Evolutionary conservation across 495 filamentous ascomycete genomes (phyloP), one percentile per base, ranked within the genome.

Genomic region (Ramalina intermedia): DNA sequence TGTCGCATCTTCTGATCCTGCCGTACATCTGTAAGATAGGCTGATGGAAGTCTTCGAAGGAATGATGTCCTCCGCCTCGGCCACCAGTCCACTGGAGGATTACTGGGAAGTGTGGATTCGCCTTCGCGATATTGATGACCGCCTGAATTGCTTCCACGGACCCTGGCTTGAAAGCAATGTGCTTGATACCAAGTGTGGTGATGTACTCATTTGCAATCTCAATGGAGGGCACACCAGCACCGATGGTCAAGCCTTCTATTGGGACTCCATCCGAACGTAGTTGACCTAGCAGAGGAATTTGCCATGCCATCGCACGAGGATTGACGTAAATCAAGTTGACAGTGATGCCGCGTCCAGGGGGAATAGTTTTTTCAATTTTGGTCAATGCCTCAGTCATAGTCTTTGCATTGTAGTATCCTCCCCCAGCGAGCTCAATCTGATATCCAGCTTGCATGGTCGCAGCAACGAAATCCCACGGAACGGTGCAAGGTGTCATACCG

Each of bases 311-410:
- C 29, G 90, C 88, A 46, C 84, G 78, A 14, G 91, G 91, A 60
- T 89, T 93, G 60, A 96, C 91, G 58, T 98, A 98, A 60, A 98
- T 98, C 48, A 98, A 62, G 61, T 98, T 98, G 57, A 94, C 69
- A 4, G 80, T 87, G 62, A 98, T 94, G 60, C 91, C 91, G 50
- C 88, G 86, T 42, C 91, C 91, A 14, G 91, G 78, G 18, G 86
- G 87, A 52, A 93, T 88, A 35, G 74, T 75, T 58, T 82, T 81
- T 58, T 95, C 89, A 51, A 98, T 91, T 72, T 94, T 94, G 45
- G 69, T 71, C 49, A 98, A 72, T 27, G 90, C 91, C 41, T 80
- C 84, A 0, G 86, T 93, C 84, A 98, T 87, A 9, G 74, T 82
- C 63, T 81, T 85, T 48, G 84, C 86, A 55, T 87, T 87, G 66